phyloP scores from a whole-genome alignment of 164 flowering plant genomes.

The Umbilicus rupestris region DNA sequence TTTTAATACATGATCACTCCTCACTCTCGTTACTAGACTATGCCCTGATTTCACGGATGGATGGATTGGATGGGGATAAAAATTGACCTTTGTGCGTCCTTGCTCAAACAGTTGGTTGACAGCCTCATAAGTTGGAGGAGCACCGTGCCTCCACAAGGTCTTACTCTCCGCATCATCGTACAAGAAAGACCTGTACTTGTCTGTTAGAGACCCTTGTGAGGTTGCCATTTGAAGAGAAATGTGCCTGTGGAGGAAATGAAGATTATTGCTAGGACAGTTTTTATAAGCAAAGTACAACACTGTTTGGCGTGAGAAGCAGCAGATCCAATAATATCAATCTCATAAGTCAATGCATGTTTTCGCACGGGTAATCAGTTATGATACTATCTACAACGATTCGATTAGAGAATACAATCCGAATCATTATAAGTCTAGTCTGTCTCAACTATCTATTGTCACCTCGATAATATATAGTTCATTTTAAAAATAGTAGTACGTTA shows the following conservation, averaged over 20 bases:
- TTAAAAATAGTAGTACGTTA: too few species aligned
- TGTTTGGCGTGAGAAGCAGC: too few species aligned
- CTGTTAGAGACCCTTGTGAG: conserved; percentile 10
- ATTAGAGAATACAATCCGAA: too few species aligned
- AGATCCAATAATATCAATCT: background rate
- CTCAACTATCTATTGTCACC: too few species aligned
- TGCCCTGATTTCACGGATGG: background rate
- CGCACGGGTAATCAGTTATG: background rate
- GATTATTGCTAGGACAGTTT: background rate
- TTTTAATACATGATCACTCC: background rate
- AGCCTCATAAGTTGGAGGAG: conserved; percentile 51
- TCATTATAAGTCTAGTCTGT: too few species aligned
- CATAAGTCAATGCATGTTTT: background rate
- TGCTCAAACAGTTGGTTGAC: conserved; percentile 68
- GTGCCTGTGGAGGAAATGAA: background rate
- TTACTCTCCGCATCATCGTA: conserved; percentile 33
- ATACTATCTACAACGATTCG: too few species aligned
- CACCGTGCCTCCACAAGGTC: conserved; percentile 74
- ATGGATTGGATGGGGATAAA: background rate
- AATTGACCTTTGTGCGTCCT: conserved; percentile 57
- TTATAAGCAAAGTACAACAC: conserved; percentile 3
- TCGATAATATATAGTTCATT: too few species aligned
- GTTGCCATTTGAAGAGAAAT: background rate
- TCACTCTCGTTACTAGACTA: too few species aligned
- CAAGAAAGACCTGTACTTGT: conserved; percentile 53